Evolutionary conservation across 2,329 filamentous ascomycete species (phyloP).

Genomic region (Diplodia mutila): DNA sequence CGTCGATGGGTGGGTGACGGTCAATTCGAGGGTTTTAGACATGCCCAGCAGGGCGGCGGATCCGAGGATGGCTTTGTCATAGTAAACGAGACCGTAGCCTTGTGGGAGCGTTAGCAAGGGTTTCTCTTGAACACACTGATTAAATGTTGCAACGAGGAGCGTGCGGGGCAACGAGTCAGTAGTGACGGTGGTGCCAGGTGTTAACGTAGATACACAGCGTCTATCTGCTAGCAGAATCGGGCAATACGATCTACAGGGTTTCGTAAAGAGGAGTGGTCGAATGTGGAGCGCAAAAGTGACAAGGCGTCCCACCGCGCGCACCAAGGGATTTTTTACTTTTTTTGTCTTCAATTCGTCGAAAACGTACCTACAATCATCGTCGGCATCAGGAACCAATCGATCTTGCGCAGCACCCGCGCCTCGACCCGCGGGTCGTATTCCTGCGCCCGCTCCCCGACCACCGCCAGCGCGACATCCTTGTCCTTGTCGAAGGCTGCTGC

Average conservation of each 20-base stretch:
- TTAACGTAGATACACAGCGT: conserved; percentile 1
- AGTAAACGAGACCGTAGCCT: conserved; percentile 70
- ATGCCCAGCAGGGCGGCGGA: conserved; percentile 75
- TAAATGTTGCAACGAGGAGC: not conserved
- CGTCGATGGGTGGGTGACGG: conserved; percentile 55
- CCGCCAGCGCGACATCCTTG: conserved; percentile 60
- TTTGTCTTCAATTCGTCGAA: not conserved
- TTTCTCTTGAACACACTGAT: not conserved
- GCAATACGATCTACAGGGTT: conserved; percentile 15
- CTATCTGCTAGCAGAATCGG: conserved; percentile 8
- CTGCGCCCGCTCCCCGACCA: conserved; percentile 62
- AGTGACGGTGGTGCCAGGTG: not conserved
- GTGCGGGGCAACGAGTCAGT: not conserved
- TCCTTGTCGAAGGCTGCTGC: conserved; percentile 32
- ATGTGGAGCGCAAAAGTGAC: not conserved
- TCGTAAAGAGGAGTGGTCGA: not conserved
- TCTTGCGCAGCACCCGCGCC: conserved; percentile 65
- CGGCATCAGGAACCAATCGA: conserved; percentile 69
- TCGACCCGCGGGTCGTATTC: conserved; percentile 59
- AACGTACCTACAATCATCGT: conserved; percentile 57
- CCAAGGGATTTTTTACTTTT: not conserved
- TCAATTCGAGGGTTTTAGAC: conserved; percentile 68
- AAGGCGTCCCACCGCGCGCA: not conserved
- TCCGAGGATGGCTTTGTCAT: conserved; percentile 76
- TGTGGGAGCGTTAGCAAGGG: conserved; percentile 42